Conservation (phyloP, 2,329 filamentous ascomycete species). For the Pochonia chlamydosporia region DNA sequence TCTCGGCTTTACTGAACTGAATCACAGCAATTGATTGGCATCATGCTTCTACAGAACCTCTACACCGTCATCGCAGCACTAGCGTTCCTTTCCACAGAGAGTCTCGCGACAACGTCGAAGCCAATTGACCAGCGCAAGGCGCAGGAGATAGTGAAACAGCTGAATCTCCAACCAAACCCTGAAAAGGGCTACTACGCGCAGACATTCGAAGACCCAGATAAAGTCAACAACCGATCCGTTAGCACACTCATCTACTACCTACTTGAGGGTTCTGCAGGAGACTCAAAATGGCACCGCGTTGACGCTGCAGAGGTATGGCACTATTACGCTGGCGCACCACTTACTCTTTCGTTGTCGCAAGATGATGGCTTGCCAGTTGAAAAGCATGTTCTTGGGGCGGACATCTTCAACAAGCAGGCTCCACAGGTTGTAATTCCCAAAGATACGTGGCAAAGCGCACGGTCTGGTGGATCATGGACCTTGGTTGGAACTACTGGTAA, state of each 20-base stretch:
- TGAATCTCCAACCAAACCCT: slow-evolving; percentile 35
- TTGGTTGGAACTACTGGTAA: slow-evolving; percentile 31
- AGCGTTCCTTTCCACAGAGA: neutral
- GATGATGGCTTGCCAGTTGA: slow-evolving; percentile 29
- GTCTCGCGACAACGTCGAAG: neutral
- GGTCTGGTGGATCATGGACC: slow-evolving; percentile 33
- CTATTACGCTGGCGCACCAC: slow-evolving; percentile 45
- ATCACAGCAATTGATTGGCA: too few relatives aligned
- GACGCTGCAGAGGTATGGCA: slow-evolving; percentile 47
- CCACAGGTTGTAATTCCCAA: slow-evolving; percentile 38
- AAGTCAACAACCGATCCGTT: slow-evolving; percentile 28
- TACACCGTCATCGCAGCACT: too few relatives aligned
- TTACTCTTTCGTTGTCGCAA: slow-evolving; percentile 36
- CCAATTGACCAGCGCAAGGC: slow-evolving; percentile 18
- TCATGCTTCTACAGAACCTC: too few relatives aligned
- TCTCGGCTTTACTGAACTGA: too few relatives aligned
- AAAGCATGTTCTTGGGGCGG: slow-evolving; percentile 29
- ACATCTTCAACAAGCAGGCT: slow-evolving; percentile 32
- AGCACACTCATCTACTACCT: slow-evolving; percentile 50
- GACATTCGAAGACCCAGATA: slow-evolving; percentile 35
- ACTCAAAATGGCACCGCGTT: slow-evolving; percentile 42
- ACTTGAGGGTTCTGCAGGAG: slow-evolving; percentile 33
- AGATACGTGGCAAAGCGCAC: slow-evolving; percentile 39
- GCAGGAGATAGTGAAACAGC: slow-evolving; percentile 34
- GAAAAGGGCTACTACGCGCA: slow-evolving; percentile 46